Base-by-base conservation (phyloP, 2,329 filamentous ascomycete genomes). In the Phaeosphaeriaceae sp. region DNA sequence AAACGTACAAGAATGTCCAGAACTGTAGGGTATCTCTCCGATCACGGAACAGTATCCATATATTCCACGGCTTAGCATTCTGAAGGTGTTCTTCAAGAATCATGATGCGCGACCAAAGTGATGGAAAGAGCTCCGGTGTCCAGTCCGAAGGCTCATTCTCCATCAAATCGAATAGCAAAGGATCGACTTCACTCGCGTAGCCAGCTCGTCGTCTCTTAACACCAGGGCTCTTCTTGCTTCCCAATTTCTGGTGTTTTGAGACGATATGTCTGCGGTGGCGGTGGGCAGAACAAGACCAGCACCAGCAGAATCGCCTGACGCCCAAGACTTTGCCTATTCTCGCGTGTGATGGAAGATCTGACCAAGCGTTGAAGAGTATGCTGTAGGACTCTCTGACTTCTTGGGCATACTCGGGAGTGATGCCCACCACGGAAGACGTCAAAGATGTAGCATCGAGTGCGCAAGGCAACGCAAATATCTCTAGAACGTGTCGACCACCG, bases 31-130 rank as follows among this genome's bases (percentile, higher is more conserved):
- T 69, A 42, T 69, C 66, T 41, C 63, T 64, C 2, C 61, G 55
- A 51, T 71, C 65, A 5, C 65, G 57, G 20, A 71, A 68, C 25
- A 69, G 36, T 11, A 69, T 59, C 65, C 65, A 68, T 3, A 69
- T 55, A 47, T 62, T 69, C 68, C 66, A 68, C 47, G 65, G 68
- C 47, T 65, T 67, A 2, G 65, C 58, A 0, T 49, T 36, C 27
- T 67, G 61, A 17, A 68, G 40, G 55, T 69, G 66, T 31, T 66
- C 58, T 20, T 69, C 66, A 17, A 70, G 54, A 2, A 56, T 45
- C 47, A 53, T 56, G 41, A 70, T 69, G 1, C 66, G 52, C 22
- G 57, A 33, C 66, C 68, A 68, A 2, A 69, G 56, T 3, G 51
- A 56, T 4, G 66, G 68, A 20, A 70, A 70, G 11, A 63, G 25